These are phyloP conservation scores for Jacaranda mimosifolia DNA, from an alignment of 257 asterid genomes.

Conservation along the genomic window DNA sequence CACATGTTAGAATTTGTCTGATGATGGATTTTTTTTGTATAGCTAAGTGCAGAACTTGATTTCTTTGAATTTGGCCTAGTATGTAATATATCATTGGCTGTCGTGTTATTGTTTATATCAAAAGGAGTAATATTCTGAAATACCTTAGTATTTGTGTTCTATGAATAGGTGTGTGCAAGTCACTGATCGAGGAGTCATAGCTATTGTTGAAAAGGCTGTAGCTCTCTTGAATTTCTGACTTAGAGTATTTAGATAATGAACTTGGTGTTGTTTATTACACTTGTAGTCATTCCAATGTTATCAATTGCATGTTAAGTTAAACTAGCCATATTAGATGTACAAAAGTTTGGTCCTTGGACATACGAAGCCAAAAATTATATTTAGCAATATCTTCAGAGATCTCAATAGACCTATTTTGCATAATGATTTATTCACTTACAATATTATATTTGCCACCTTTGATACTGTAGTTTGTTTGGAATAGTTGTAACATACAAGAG, in stretches of 20 bases:
- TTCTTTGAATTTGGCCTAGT: conserved; percentile 86
- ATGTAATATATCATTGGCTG: conserved; percentile 35
- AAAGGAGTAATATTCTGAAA: conserved; percentile 7
- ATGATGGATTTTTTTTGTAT: conserved; percentile 80
- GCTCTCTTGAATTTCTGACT: conserved; percentile 84
- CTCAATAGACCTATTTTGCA: neutral
- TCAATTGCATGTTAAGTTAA: neutral
- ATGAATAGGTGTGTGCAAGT: conserved; percentile 74
- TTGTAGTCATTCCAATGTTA: neutral
- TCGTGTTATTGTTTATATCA: conserved; percentile 14
- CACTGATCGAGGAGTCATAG: conserved; percentile 80
- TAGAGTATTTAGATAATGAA: conserved; percentile 31
- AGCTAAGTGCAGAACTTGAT: conserved; percentile 77
- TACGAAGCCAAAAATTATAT: neutral
- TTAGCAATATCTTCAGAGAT: neutral
- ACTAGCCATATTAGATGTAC: neutral
- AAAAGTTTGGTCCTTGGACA: neutral
- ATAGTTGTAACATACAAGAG: conserved; percentile 86
- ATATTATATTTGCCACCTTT: neutral
- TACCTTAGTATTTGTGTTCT: conserved; percentile 32
- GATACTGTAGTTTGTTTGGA: conserved; percentile 84
- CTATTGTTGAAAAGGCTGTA: conserved; percentile 78
- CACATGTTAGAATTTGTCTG: conserved; percentile 76
- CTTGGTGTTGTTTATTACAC: neutral
- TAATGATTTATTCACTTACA: neutral